Conservation (phyloP, 495 filamentous ascomycete genomes). For the Filosporella fistucella region DNA sequence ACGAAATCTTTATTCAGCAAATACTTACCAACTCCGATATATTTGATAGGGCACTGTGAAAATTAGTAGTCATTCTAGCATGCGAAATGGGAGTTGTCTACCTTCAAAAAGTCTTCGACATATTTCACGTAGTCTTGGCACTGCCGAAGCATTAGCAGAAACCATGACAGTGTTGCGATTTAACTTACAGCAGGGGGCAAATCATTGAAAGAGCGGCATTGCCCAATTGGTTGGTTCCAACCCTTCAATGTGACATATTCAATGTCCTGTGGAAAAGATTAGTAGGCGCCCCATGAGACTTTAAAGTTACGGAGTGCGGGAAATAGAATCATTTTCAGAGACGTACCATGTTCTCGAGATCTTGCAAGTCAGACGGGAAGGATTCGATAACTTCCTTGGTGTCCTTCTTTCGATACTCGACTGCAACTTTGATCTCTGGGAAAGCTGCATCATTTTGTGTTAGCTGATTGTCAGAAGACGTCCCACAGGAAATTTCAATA, state of each 20-base stretch:
- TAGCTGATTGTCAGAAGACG: not conserved
- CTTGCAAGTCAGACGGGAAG: slow-evolving; percentile 68
- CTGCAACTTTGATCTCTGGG: slow-evolving; percentile 62
- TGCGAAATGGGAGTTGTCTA: too few relatives aligned
- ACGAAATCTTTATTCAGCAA: not conserved
- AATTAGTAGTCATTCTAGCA: too few relatives aligned
- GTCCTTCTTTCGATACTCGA: slow-evolving; percentile 58
- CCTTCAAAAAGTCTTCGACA: slow-evolving; percentile 70
- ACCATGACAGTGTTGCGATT: not conserved
- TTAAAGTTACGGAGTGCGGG: not conserved
- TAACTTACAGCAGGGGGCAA: slow-evolving; percentile 43
- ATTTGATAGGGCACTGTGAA: slow-evolving; percentile 49
- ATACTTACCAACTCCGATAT: slow-evolving; percentile 16
- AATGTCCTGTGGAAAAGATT: slow-evolving; percentile 31
- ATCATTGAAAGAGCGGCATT: slow-evolving; percentile 55
- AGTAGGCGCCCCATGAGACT: not conserved
- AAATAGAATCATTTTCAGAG: not conserved
- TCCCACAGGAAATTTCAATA: not conserved
- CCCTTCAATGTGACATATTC: slow-evolving; percentile 73
- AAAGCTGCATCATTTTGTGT: not conserved
- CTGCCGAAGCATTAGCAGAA: not conserved
- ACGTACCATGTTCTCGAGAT: slow-evolving; percentile 42
- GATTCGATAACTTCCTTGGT: slow-evolving; percentile 47
- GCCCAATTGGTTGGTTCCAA: slow-evolving; percentile 63
- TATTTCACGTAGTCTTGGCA: slow-evolving; percentile 58